phyloP scores from a whole-genome alignment of 2,329 filamentous ascomycete genomes.

The Rhinocladiella mackenziei region DNA sequence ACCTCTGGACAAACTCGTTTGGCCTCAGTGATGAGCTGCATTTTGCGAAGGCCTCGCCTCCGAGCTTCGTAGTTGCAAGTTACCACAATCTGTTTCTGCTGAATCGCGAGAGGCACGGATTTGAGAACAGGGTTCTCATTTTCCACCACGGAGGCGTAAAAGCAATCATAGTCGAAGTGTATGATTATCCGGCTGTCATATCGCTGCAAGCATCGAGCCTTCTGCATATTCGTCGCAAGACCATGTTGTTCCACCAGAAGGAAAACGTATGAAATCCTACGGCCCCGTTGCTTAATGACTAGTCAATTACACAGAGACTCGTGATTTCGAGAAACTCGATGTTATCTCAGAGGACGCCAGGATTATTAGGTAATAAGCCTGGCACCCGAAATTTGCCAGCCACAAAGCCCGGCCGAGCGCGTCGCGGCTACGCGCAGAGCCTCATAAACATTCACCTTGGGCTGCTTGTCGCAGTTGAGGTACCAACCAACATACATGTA shows the following conservation, averaged over 20 bases:
- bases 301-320: too few relatives aligned
- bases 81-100: slow-evolving; percentile 88
- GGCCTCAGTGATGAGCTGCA: slow-evolving; percentile 81
- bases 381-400: too few relatives aligned
- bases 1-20: slow-evolving; percentile 76
- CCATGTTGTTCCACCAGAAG: slow-evolving; percentile 13
- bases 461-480: too few relatives aligned
- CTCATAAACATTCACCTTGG: slow-evolving; percentile 1
- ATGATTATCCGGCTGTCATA: slow-evolving; percentile 67
- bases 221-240: slow-evolving; percentile 28
- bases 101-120: slow-evolving; percentile 71
- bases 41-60: slow-evolving; percentile 61
- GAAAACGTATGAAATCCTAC: not conserved
- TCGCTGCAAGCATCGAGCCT: slow-evolving; percentile 38
- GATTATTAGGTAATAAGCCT: too few relatives aligned
- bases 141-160: slow-evolving; percentile 90
- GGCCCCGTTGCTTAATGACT: not conserved
- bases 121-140: slow-evolving; percentile 71
- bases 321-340: too few relatives aligned
- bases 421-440: slow-evolving; percentile 1
- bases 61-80: slow-evolving; percentile 94
- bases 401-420: slow-evolving; percentile 1
- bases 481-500: slow-evolving; percentile 16
- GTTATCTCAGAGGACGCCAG: too few relatives aligned
- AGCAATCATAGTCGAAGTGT: slow-evolving; percentile 73